A percentile compares a stretch with the other conserved stretches of the same genome.
Evolutionary conservation across 352 stramenopile genomes (phyloP).

Genomic region (Globisporangium nodosum): DNA sequence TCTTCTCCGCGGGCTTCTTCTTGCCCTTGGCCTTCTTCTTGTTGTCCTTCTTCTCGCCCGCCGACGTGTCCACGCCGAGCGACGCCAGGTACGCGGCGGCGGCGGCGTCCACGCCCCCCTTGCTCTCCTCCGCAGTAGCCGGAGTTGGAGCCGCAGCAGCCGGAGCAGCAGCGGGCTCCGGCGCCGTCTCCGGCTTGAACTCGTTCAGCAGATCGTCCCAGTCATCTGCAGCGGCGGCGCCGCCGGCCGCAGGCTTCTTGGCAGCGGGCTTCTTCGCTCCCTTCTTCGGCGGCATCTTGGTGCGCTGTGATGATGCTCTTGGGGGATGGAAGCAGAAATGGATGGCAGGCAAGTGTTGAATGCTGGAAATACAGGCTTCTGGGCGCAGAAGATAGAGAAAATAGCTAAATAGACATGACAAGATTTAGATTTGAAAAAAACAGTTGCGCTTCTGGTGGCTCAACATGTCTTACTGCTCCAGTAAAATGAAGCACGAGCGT

Average conservation of each 20-base stretch:
- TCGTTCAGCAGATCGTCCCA: conserved; percentile 73
- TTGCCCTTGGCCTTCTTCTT: conserved; percentile 87
- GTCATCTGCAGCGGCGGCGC: conserved; percentile 36
- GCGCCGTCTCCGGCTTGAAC: conserved; percentile 30
- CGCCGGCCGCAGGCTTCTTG: conserved; percentile 34
- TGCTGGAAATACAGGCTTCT: not conserved
- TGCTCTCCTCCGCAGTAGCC: conserved; percentile 1
- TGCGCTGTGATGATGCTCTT: not conserved
- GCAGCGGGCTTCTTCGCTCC: conserved; percentile 56
- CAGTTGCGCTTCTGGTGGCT: not conserved
- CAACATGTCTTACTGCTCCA: too few species aligned
- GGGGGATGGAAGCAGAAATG: not conserved
- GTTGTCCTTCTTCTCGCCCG: conserved; percentile 54
- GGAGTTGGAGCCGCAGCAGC: not conserved
- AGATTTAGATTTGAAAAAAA: not conserved
- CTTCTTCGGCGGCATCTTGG: conserved; percentile 74
- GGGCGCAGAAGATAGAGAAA: not conserved
- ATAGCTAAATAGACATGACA: not conserved
- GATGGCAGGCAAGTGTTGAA: not conserved
- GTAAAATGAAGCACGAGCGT: too few species aligned
- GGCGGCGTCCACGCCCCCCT: conserved; percentile 52
- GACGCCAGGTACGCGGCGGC: conserved; percentile 73
- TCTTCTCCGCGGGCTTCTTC: conserved; percentile 54
- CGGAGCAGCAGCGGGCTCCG: conserved; percentile 10
- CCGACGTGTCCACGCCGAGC: conserved; percentile 56